Percentiles rank a stretch among this genome's conserved stretches.
Evolutionary conservation across 768 basidiomycete species (phyloP).

Genomic region (Hydnomerulius pinastri): DNA sequence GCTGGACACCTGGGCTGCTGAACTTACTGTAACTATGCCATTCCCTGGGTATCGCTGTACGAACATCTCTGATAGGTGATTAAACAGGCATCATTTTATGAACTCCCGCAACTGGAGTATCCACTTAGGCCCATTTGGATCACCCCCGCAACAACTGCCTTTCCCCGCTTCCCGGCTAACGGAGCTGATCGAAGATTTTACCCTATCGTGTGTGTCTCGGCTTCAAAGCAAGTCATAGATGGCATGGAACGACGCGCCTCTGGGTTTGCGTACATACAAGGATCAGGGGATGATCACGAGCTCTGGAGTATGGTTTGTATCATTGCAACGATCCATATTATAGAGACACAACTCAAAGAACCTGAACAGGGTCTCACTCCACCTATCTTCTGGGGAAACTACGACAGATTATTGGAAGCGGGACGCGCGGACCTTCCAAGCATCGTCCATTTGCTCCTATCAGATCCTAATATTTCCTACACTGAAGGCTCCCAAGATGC

Average conservation of each 20-base stretch:
- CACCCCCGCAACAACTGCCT: constrained; percentile 63
- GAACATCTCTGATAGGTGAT: not conserved
- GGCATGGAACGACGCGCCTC: constrained; percentile 59
- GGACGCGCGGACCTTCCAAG: constrained; percentile 50
- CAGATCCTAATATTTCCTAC: not conserved
- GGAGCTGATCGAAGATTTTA: constrained; percentile 39
- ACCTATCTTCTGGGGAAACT: constrained; percentile 65
- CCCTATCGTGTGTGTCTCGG: constrained; percentile 85
- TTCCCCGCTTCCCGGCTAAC: constrained; percentile 41
- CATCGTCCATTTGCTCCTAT: constrained; percentile 21
- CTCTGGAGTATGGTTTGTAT: constrained; percentile 73
- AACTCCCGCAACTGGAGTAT: constrained; percentile 53
- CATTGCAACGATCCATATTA: too few relatives aligned
- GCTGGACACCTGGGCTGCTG: constrained; percentile 69
- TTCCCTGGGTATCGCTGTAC: not conserved
- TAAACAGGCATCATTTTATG: constrained; percentile 68
- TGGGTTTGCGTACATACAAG: constrained; percentile 90
- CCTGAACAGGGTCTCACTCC: constrained; percentile 73
- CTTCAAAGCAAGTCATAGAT: constrained; percentile 68
- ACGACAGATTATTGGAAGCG: constrained; percentile 46
- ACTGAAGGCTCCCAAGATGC: not conserved
- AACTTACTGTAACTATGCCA: constrained; percentile 60
- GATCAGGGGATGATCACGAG: constrained; percentile 95
- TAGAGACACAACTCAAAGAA: too few relatives aligned
- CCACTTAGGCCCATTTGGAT: constrained; percentile 90